These are phyloP conservation scores for Boletus coccyginus DNA, from an alignment of 768 basidiomycete species.

Conservation along the genomic window DNA sequence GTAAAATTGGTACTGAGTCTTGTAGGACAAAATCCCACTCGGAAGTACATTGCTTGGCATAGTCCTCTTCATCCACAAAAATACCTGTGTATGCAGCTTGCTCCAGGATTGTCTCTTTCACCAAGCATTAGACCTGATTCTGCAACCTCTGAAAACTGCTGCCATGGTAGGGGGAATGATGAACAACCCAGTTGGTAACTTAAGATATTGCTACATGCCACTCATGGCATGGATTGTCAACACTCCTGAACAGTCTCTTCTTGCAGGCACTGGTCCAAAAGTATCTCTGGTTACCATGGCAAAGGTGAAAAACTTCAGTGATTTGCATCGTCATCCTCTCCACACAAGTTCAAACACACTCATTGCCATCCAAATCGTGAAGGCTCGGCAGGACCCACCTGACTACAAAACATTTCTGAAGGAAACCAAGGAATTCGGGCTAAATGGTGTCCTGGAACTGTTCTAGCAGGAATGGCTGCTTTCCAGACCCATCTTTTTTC, in stretches of 20 bases:
- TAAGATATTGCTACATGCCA: background rate
- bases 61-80: background rate
- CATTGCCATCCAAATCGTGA: background rate
- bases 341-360: background rate
- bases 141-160: background rate
- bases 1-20: too few species aligned
- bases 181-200: background rate
- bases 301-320: background rate
- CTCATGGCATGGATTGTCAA: background rate
- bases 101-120: background rate
- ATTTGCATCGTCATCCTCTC: background rate
- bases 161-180: background rate
- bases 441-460: background rate
- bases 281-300: background rate
- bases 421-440: background rate
- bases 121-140: background rate
- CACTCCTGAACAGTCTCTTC: background rate
- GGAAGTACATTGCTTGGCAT: background rate
- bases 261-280: background rate
- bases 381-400: background rate
- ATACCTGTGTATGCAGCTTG: background rate
- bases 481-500: background rate
- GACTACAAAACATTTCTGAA: background rate
- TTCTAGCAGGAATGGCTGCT: background rate
- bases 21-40: background rate